Base-by-base conservation (phyloP, 2,329 filamentous ascomycete genomes). In the Uncinocarpus reesii region DNA sequence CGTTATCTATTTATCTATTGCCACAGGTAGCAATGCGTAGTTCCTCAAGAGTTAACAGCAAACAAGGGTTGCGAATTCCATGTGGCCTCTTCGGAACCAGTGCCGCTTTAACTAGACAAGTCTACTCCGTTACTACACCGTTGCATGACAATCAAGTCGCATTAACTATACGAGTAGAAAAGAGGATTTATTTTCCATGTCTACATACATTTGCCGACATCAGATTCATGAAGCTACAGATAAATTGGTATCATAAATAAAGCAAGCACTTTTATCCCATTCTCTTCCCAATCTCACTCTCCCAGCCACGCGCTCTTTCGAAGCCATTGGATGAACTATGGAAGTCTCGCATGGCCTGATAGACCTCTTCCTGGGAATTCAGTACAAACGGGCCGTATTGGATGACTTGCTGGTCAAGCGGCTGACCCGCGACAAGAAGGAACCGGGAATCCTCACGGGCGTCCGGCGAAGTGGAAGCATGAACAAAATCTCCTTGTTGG, bases 351-450 rank as follows among this genome's bases (percentile, higher is more conserved):
- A 92, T 74, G 1, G 86, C 84, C 70, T 90, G 76, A 58, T 84
- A 80, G 3, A 90, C 82, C 55, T 84, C 80, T 46, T 84, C 80
- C 61, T 83, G 72, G 35, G 75, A 78, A 52, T 71, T 86, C 51
- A 88, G 67, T n/a, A 92, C 86, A 61, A 92, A 92, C 1, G 86
- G 86, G 0, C 86, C 86, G 58, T 90, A 89, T 70, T 92, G 86
- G 28, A 90, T 81, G 29, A 92, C 77, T 34, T 81, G 76, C 67
- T 92, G 86, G 57, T 90, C 82, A 1, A 90, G 72, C 1, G 88
- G 86, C 56, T 84, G 76, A 8, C 88, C 87, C 0, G 86, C 85
- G 13, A 92, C 75, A 28, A 94, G 70, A 37, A 92, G 60, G 49
- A 77, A 72, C 31, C 67, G 63, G 0, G 65, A 64, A 36, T 69